phyloP scores from a whole-genome alignment of 345 rosid species.

The Syzygium aqueum region DNA sequence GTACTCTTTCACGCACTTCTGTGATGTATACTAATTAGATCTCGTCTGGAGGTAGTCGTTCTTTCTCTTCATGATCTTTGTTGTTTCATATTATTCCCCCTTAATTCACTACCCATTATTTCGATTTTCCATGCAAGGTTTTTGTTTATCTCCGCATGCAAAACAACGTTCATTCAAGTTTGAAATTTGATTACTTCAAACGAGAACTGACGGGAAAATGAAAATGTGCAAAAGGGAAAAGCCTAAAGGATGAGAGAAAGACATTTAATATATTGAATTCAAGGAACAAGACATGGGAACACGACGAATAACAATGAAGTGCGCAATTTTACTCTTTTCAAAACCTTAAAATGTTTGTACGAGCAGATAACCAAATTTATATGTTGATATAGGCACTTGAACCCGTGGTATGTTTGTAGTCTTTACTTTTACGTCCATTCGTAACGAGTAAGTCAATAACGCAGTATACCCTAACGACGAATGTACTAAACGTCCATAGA shows the following conservation, averaged over 20 bases:
- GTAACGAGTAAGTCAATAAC: accelerated
- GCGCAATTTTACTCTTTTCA: background rate
- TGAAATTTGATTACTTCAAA: background rate
- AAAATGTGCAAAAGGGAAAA: background rate
- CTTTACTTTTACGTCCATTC: background rate
- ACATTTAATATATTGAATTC: background rate
- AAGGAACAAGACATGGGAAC: background rate
- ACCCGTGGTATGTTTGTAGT: background rate
- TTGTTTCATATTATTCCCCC: background rate
- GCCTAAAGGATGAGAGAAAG: background rate
- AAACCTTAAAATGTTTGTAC: background rate
- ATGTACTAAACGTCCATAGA: background rate
- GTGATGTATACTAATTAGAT: background rate
- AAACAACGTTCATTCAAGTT: background rate
- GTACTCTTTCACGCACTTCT: background rate
- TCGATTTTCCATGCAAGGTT: background rate
- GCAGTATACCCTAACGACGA: background rate
- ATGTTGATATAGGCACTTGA: background rate
- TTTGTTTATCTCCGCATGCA: background rate
- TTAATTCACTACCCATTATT: background rate
- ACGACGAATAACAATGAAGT: background rate
- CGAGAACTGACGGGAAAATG: background rate
- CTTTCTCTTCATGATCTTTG: background rate
- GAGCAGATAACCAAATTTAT: background rate
- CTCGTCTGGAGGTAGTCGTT: background rate